These are phyloP conservation scores for Glycine tomentella DNA, from an alignment of 306 rosid species.

Conservation along the genomic window DNA sequence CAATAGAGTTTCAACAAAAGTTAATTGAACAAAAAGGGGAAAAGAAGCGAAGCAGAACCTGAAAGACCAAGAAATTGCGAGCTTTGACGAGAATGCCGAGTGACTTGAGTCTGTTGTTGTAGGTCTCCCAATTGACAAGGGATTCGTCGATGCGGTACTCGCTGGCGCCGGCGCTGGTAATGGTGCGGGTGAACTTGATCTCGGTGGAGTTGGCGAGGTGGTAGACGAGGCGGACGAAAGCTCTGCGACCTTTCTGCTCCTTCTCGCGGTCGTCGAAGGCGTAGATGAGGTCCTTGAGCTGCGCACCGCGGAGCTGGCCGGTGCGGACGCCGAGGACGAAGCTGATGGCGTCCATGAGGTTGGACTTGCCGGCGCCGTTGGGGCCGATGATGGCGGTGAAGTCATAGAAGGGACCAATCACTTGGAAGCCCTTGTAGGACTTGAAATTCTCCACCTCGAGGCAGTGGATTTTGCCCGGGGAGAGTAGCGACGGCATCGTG, in stretches of 20 bases:
- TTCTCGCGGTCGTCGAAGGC: slow-evolving; percentile 92
- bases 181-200: slow-evolving; percentile 80
- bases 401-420: slow-evolving; percentile 90
- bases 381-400: slow-evolving; percentile 98
- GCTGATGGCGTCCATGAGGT: slow-evolving; percentile 99
- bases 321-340: slow-evolving; percentile 96
- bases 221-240: slow-evolving; percentile 85
- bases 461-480: slow-evolving; percentile 89
- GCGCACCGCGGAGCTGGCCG: slow-evolving; percentile 98
- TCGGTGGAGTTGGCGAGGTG: slow-evolving; percentile 74
- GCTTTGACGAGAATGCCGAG: slow-evolving; percentile 99
- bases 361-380: slow-evolving; percentile 96
- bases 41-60: slow-evolving; percentile 55
- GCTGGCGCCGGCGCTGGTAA: slow-evolving; percentile 81
- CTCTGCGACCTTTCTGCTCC: slow-evolving; percentile 87
- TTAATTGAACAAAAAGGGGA: neutral
- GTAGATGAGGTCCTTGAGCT: slow-evolving; percentile 89
- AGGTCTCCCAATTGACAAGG: slow-evolving; percentile 75
- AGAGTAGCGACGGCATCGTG: slow-evolving; percentile 81
- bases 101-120: slow-evolving; percentile 76
- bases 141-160: slow-evolving; percentile 86
- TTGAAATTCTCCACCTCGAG: slow-evolving; percentile 94
- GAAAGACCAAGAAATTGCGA: slow-evolving; percentile 95
- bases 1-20: neutral
- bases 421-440: slow-evolving; percentile 89